phyloP scores from a whole-genome alignment of 192 early-diverging fungal genomes.

The Coemansia sp. region DNA sequence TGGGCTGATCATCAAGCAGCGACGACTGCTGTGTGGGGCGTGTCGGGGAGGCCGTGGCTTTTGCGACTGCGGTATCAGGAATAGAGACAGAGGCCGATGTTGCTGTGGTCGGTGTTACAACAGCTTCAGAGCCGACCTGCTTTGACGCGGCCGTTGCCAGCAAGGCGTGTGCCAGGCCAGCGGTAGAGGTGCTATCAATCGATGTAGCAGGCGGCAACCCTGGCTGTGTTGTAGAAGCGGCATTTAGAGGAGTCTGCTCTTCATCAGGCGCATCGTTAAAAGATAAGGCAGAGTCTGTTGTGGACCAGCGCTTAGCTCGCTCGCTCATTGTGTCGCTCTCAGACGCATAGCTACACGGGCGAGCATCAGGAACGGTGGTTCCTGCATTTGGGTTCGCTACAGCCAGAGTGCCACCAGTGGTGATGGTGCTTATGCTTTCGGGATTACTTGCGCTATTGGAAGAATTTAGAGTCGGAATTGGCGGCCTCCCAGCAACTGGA shows the following conservation, averaged over 20 bases:
- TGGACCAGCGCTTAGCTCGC: conserved; percentile 15
- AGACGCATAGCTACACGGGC: background rate
- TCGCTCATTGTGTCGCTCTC: conserved; percentile 10
- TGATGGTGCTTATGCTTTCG: background rate
- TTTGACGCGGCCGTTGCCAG: background rate
- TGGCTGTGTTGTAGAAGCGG: background rate
- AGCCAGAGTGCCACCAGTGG: conserved; percentile 6
- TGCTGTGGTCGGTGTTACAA: conserved; percentile 2
- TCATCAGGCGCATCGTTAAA: conserved; percentile 1
- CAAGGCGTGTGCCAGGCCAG: background rate
- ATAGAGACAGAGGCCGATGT: conserved; percentile 7
- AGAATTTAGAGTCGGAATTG: conserved; percentile 28
- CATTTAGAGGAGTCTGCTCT: conserved; percentile 11
- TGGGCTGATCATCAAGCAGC: conserved; percentile 41
- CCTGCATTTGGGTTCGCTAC: background rate
- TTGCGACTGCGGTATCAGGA: background rate
- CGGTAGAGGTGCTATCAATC: background rate
- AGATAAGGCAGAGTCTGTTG: conserved; percentile 10
- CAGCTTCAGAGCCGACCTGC: background rate
- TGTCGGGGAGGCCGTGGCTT: conserved; percentile 1
- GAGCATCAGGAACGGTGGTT: background rate
- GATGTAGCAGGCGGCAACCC: background rate
- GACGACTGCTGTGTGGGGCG: conserved; percentile 16
- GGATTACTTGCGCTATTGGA: background rate
- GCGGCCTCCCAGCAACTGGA: conserved; percentile 40